These are phyloP conservation scores for Desmodesmus armatus DNA, from an alignment of 139 green algal species.

Conservation along the genomic window DNA sequence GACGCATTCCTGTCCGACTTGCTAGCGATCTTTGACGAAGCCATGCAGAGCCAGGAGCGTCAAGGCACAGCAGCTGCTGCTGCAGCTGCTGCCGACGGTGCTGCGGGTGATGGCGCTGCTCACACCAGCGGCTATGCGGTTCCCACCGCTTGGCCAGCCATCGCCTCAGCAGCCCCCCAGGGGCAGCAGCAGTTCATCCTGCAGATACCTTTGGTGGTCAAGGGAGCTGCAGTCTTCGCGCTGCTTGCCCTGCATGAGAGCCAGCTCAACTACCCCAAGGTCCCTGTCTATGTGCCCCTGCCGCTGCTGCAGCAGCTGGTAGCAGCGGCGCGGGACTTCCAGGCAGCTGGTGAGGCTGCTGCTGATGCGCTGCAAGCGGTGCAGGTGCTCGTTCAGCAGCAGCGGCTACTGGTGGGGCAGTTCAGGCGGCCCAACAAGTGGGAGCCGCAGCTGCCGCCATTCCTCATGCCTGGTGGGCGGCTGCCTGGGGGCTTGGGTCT, in stretches of 20 bases:
- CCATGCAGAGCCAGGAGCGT: not conserved
- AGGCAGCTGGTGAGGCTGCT: conserved; percentile 7
- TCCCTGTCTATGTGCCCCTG: conserved; percentile 23
- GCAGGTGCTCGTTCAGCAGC: not conserved
- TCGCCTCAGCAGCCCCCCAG: not conserved
- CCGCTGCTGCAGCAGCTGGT: not conserved
- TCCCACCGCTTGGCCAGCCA: not conserved
- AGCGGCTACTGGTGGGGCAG: not conserved
- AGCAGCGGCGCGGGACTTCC: not conserved
- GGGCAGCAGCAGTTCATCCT: not conserved
- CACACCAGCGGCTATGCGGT: not conserved
- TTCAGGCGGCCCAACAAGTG: not conserved
- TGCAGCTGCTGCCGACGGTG: not conserved
- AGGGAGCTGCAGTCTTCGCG: conserved; percentile 44
- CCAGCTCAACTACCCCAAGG: conserved; percentile 36
- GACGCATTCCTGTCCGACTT: conserved; percentile 20
- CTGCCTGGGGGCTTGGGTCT: not conserved
- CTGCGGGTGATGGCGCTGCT: not conserved
- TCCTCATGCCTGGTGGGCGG: not conserved
- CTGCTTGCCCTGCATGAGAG: conserved; percentile 28
- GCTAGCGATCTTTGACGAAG: conserved; percentile 34
- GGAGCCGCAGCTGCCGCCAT: not conserved
- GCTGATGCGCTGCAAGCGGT: conserved; percentile 16
- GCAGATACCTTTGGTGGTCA: conserved; percentile 26
- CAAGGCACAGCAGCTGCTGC: not conserved